phyloP scores from a whole-genome alignment of 257 asterid genomes.

The Eustoma russellianum region DNA sequence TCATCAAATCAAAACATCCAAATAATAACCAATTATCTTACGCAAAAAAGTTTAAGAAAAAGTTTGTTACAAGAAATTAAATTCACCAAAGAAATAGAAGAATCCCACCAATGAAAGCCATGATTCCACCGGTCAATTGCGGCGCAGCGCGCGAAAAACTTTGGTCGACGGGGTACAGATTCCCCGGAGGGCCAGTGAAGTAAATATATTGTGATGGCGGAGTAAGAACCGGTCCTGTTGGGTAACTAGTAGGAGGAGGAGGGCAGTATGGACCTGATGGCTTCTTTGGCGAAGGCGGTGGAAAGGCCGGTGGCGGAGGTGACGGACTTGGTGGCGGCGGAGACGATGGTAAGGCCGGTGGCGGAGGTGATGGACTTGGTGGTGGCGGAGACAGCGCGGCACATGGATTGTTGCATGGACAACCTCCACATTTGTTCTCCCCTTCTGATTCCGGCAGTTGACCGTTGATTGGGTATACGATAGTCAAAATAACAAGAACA shows the following conservation, averaged over 20 bases:
- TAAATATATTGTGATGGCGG: conserved; percentile 50
- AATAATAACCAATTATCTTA: too few relatives aligned
- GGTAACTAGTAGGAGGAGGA: conserved; percentile 37
- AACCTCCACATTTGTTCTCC: conserved; percentile 58
- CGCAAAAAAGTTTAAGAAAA: not conserved
- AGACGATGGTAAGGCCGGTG: conserved; percentile 12
- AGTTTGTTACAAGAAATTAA: not conserved
- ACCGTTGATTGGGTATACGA: conserved; percentile 8
- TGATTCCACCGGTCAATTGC: conserved; percentile 19
- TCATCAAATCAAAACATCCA: too few relatives aligned
- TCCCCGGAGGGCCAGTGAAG: conserved; percentile 67
- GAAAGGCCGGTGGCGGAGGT: conserved; percentile 19
- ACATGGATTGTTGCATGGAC: conserved; percentile 71
- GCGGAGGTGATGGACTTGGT: conserved; percentile 17
- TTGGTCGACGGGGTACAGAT: conserved; percentile 36
- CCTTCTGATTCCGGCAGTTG: conserved; percentile 24
- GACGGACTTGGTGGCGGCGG: not conserved
- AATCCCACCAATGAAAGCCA: conserved; percentile 13
- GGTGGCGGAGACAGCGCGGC: conserved; percentile 24
- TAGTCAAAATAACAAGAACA: conserved; percentile 10
- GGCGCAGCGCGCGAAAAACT: conserved; percentile 1
- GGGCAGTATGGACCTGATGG: conserved; percentile 32
- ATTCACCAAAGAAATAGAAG: conserved; percentile 5
- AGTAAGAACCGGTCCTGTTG: conserved; percentile 27
- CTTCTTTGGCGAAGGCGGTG: not conserved